Evolutionary conservation across 495 filamentous ascomycete genomes (phyloP), one percentile per base, ranked within the genome.

Genomic region (Podospora comata): DNA sequence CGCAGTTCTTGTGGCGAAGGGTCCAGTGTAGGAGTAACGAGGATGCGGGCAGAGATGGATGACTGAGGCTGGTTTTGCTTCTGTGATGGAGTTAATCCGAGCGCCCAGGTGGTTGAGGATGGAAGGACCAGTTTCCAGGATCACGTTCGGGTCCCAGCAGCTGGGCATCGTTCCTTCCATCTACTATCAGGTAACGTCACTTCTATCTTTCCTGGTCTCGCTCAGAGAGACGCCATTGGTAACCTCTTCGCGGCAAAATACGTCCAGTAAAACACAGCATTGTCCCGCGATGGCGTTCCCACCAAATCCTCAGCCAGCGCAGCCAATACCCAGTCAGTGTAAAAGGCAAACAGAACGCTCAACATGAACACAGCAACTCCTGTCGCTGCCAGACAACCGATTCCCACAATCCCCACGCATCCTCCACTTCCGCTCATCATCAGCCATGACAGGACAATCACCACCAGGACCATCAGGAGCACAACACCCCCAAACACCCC

Each of bases 171-270:
- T 13, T 48, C 39, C 13, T 48, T 48, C 39, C 15, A 48, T 48
- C 39, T 16, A 2, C 1, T 11, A 2, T 13, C 39, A 48, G 39
- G 9, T 13, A 48, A 48, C 39, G 39, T 48, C 39, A 48, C 39
- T 48, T 48, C 39, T 48, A 48, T 18, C 2, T 48, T 48, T 48
- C 6, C 5, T 48, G 9, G 9, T 48, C 39, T 13, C 9, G 2
- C 39, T 62, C 70, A 69, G 57, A 77, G 66, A 26, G 70, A 73
- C 23, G 76, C 71, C 65, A 78, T 70, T 1, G 76, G 75, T 55
- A 79, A 65, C 66, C 77, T 59, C 70, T 79, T 79, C 19, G 75
- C 75, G 32, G 72, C 60, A 68, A 77, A 75, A 67, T 78, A 79
- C 13, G 23, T 65, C 77, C 77, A 79, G 60, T 76, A 79, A 68